These are phyloP conservation scores for Abrus precatorius DNA, from an alignment of 306 rosid genomes.

Conservation along the genomic window DNA sequence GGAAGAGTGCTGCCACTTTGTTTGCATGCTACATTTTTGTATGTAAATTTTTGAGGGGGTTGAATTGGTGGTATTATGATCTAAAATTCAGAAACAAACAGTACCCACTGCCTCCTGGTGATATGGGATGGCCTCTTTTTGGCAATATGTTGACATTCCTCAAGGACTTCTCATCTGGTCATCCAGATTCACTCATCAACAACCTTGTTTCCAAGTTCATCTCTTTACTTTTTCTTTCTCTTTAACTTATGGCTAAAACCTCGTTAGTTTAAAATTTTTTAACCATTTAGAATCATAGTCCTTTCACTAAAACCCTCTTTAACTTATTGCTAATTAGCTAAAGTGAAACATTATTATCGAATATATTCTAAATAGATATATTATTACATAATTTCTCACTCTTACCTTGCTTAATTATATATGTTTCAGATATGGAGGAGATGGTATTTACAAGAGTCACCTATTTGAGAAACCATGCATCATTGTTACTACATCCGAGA, in stretches of 20 bases:
- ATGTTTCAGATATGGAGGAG: slow-evolving; percentile 4
- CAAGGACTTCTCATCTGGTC: neutral
- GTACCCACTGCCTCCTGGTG: slow-evolving; percentile 8
- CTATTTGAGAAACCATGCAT: neutral
- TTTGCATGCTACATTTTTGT: neutral
- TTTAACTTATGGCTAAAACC: no score
- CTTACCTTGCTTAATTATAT: no score
- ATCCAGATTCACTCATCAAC: neutral
- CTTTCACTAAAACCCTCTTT: neutral
- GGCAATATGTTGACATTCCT: neutral
- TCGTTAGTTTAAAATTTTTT: no score
- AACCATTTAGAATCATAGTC: no score
- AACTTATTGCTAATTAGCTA: no score
- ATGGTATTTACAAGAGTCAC: slow-evolving; percentile 9
- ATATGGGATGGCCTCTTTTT: slow-evolving; percentile 44
- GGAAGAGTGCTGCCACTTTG: neutral
- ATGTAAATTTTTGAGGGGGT: neutral
- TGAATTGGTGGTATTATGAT: slow-evolving; percentile 36
- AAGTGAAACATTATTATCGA: no score
- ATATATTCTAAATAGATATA: no score
- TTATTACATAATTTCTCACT: neutral
- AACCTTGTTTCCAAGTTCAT: no score
- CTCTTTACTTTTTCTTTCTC: neutral
- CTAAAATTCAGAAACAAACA: neutral
- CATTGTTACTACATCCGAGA: slow-evolving; percentile 15